Evolutionary conservation across 345 rosid genomes (phyloP).

Genomic region (Gynandropsis gynandra): DNA sequence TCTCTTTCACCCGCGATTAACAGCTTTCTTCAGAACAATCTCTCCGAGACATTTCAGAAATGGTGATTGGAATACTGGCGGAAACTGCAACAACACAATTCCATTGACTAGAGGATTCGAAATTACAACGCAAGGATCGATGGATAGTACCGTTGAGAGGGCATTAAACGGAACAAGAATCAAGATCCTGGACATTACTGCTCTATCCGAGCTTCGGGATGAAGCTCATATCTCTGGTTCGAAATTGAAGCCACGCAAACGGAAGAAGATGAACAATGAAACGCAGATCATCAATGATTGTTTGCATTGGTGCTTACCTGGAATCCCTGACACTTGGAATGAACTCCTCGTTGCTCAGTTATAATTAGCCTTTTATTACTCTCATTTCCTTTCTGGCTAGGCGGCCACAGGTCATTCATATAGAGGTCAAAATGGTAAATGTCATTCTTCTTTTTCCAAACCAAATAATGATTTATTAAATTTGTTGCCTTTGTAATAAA

Average conservation of each 20-base stretch:
- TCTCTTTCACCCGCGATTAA: conserved; percentile 40
- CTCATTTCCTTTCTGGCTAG: too few relatives aligned
- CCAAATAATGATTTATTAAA: too few relatives aligned
- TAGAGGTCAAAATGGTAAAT: too few relatives aligned
- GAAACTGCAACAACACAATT: conserved; percentile 55
- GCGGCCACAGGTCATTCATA: too few relatives aligned
- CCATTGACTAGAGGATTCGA: conserved; percentile 46
- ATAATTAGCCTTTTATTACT: too few relatives aligned
- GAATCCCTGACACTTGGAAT: conserved; percentile 82
- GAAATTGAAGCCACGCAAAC: conserved; percentile 30
- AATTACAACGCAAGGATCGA: conserved; percentile 41
- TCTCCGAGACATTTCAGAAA: conserved; percentile 66
- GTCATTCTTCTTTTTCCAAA: too few relatives aligned
- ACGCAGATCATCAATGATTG: conserved; percentile 53
- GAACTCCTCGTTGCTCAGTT: conserved; percentile 55
- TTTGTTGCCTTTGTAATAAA: too few relatives aligned
- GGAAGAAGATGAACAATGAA: conserved; percentile 39
- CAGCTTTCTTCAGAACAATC: conserved; percentile 62
- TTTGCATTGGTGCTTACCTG: conserved; percentile 96
- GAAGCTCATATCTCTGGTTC: conserved; percentile 57
- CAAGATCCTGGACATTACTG: conserved; percentile 63
- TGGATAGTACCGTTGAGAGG: conserved; percentile 43
- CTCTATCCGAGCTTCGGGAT: conserved; percentile 58
- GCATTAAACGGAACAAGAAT: conserved; percentile 54
- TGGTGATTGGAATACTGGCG: conserved; percentile 84